Evolutionary conservation across 495 filamentous ascomycete species (phyloP).

Genomic region (Aeminium ludgeri): DNA sequence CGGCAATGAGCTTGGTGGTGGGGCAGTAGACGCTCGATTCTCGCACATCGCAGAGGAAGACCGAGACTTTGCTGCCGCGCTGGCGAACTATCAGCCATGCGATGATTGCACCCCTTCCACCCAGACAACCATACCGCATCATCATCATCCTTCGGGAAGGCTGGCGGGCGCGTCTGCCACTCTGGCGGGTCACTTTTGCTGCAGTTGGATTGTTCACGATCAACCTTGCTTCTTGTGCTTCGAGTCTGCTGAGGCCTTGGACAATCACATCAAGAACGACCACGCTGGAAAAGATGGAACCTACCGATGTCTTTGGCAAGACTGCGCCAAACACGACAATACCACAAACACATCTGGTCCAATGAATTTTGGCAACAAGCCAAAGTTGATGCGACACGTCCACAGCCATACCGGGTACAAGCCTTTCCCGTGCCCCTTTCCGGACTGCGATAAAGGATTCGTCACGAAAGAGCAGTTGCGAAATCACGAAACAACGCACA

Average conservation of each 20-base stretch:
- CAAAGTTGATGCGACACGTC: slow-evolving; percentile 13
- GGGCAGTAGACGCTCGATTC: background rate
- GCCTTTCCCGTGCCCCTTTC: slow-evolving; percentile 7
- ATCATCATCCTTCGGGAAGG: slow-evolving; percentile 2
- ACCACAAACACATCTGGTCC: background rate
- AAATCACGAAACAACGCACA: slow-evolving; percentile 16
- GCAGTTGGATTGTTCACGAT: slow-evolving; percentile 6
- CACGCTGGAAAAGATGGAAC: slow-evolving; percentile 7
- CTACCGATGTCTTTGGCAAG: slow-evolving; percentile 12
- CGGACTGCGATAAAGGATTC: slow-evolving; percentile 9
- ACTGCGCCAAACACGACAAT: slow-evolving; percentile 9
- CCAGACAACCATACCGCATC: slow-evolving; percentile 2
- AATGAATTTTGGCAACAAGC: slow-evolving; percentile 11
- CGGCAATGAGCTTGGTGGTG: no score
- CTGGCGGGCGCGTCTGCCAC: slow-evolving; percentile 8
- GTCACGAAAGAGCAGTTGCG: slow-evolving; percentile 16
- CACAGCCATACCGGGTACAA: slow-evolving; percentile 15
- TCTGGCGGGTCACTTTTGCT: slow-evolving; percentile 12
- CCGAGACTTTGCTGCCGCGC: background rate
- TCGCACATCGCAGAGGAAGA: slow-evolving; percentile 1
- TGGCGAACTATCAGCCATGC: background rate
- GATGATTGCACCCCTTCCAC: background rate
- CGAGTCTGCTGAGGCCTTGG: slow-evolving; percentile 9
- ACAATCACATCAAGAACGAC: slow-evolving; percentile 9
- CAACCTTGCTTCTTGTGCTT: slow-evolving; percentile 9